Evolutionary conservation across 192 early-diverging fungal species (phyloP).

Genomic region (Entomortierella parvispora): DNA sequence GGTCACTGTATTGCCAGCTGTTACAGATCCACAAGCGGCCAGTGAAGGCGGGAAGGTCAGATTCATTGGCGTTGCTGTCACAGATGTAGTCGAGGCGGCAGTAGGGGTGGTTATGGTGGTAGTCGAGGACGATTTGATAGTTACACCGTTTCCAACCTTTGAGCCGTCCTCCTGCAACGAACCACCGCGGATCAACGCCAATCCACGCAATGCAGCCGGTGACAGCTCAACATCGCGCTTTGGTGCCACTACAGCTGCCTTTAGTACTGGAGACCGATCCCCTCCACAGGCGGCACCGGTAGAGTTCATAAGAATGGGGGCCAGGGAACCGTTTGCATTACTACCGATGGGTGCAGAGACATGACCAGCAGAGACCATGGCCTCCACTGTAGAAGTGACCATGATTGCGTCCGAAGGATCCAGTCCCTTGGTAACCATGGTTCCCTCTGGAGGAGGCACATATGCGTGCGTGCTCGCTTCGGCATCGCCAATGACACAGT

Average conservation of each 20-base stretch:
- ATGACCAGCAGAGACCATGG: constrained; percentile 46
- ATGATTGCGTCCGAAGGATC: background rate
- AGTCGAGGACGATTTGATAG: constrained; percentile 9
- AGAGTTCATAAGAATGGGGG: too few relatives aligned
- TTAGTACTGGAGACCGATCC: background rate
- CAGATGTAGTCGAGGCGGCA: background rate
- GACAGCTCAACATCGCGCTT: constrained; percentile 42
- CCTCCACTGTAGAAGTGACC: constrained; percentile 33
- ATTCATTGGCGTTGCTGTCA: too few relatives aligned
- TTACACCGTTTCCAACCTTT: constrained; percentile 41
- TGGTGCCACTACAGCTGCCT: background rate
- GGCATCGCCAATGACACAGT: constrained; percentile 47
- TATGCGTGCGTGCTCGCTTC: constrained; percentile 34
- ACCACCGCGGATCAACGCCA: constrained; percentile 37
- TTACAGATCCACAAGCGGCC: too few relatives aligned
- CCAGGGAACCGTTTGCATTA: background rate
- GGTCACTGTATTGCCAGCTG: too few relatives aligned
- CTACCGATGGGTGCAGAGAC: constrained; percentile 35
- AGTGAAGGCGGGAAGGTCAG: too few relatives aligned
- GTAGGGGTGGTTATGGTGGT: constrained; percentile 2
- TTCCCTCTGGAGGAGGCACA: constrained; percentile 30
- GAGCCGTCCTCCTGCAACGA: constrained; percentile 34
- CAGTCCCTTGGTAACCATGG: background rate
- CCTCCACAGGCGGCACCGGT: background rate
- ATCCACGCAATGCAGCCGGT: constrained; percentile 30